Base-by-base conservation (phyloP, 768 basidiomycete genomes). In the Tricholoma furcatifolium region DNA sequence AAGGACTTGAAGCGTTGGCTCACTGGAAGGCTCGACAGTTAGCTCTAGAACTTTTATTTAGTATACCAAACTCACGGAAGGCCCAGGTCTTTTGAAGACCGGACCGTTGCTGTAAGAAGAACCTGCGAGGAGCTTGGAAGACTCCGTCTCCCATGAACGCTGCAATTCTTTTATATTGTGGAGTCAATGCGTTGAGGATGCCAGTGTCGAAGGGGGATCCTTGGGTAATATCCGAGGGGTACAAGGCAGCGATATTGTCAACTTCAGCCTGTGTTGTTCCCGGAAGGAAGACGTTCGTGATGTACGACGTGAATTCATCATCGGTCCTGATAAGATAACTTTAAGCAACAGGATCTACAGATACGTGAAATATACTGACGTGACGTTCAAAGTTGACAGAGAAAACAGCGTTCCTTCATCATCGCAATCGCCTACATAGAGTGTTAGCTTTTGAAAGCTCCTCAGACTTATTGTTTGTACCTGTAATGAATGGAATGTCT, bases 381-480 rank as follows among this genome's bases (percentile, higher is more conserved):
- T 81, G 50, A 80, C 53, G 48, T 82, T 81, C 36, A 76, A 51
- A 1, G 70, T 78, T 2, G 78, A 67, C 7, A 78, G 56, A 2
- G 78, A 69, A 58, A 81, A 81, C 0, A 77, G 23, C 0, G 83
- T 81, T 6, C 83, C 84, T 61, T 86, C 84, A 49, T 85, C 84
- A 45, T 84, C 80, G 54, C 72, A 74, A 54, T 81, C 74, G 15
- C 80, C 80, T 74, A 47, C 31, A 6, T 36, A 11, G 31, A 17
- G 43, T 21, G 18, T 18, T 47, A 38, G 31, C 21, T 54, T 39
- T 44, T 11, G 21, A 8, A 24, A 36, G 38, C 39, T 27, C 15
- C 39, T 27, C 36, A 20, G 11, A 32, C 46, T 10, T 12, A 14
- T 31, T 17, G n/a, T 5, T 36, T 43, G n/a, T 27, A 70, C 79